These are phyloP conservation scores for Zymoseptoria ardabiliae DNA, from an alignment of 2,329 filamentous ascomycete genomes.

Conservation along the genomic window DNA sequence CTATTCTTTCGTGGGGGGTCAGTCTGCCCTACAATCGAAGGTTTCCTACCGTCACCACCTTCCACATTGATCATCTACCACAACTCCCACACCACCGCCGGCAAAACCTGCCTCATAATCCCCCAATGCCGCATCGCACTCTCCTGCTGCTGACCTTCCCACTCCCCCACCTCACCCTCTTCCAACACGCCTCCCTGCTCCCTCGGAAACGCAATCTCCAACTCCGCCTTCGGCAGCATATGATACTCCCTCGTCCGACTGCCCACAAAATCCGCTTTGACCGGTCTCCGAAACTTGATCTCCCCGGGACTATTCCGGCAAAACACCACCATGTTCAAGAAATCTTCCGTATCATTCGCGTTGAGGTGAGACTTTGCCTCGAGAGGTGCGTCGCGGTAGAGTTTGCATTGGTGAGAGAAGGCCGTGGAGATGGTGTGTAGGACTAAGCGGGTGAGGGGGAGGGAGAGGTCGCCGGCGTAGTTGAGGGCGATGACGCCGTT, in stretches of 20 bases:
- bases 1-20: background rate
- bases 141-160: slow-evolving; percentile 64
- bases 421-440: slow-evolving; percentile 73
- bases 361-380: slow-evolving; percentile 13
- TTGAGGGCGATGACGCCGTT: slow-evolving; percentile 89
- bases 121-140: slow-evolving; percentile 82
- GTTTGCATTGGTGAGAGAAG: slow-evolving; percentile 75
- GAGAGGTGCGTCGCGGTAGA: slow-evolving; percentile 71
- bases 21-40: background rate
- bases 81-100: slow-evolving; percentile 71
- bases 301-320: slow-evolving; percentile 59
- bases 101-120: slow-evolving; percentile 82
- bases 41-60: too few relatives aligned
- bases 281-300: slow-evolving; percentile 57
- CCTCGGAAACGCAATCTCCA: slow-evolving; percentile 40
- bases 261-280: slow-evolving; percentile 59
- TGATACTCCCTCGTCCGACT: slow-evolving; percentile 64
- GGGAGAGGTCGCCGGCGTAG: slow-evolving; percentile 80
- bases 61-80: too few relatives aligned
- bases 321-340: slow-evolving; percentile 95
- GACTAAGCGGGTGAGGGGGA: slow-evolving; percentile 69
- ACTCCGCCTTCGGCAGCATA: slow-evolving; percentile 65
- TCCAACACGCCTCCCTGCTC: slow-evolving; percentile 47
- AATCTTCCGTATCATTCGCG: slow-evolving; percentile 52
- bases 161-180: slow-evolving; percentile 55